Conservation (phyloP, 306 rosid genomes). For the Lathyrus tuberosus region DNA sequence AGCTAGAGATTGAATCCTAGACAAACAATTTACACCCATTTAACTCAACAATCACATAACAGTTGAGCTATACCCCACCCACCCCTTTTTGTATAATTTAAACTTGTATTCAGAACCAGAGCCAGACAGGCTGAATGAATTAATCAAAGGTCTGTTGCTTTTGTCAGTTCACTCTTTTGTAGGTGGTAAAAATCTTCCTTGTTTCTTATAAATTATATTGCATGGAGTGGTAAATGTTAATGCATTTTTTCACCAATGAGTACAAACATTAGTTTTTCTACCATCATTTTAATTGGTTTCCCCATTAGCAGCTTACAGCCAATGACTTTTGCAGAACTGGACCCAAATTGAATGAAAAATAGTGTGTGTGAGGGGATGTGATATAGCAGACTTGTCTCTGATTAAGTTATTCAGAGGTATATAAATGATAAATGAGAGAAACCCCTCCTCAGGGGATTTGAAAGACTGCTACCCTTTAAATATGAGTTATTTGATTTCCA, state of each 20-base stretch:
- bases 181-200: slow-evolving; percentile 19
- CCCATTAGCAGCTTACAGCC: slow-evolving; percentile 9
- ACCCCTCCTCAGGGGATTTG: neutral
- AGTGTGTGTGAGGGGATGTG: neutral
- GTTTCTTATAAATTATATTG: slow-evolving; percentile 29
- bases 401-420: slow-evolving; percentile 10
- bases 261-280: neutral
- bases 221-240: slow-evolving; percentile 5
- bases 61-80: too few species aligned
- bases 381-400: neutral
- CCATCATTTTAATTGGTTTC: slow-evolving; percentile 18
- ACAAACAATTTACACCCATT: too few species aligned
- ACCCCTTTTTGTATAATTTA: neutral
- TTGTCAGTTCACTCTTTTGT: neutral
- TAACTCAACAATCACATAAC: too few species aligned
- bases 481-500: neutral
- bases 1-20: too few species aligned
- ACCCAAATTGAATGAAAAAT: slow-evolving; percentile 2
- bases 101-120: neutral
- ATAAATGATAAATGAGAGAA: neutral
- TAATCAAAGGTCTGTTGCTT: neutral
- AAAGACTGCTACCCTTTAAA: neutral
- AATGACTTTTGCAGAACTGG: slow-evolving; percentile 4
- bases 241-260: slow-evolving; percentile 7
- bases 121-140: slow-evolving; percentile 4